A percentile compares a stretch with the other conserved stretches of the same genome.
Evolutionary conservation across 2,329 filamentous ascomycete species (phyloP).

Genomic region (Sarocladium brachiariae): DNA sequence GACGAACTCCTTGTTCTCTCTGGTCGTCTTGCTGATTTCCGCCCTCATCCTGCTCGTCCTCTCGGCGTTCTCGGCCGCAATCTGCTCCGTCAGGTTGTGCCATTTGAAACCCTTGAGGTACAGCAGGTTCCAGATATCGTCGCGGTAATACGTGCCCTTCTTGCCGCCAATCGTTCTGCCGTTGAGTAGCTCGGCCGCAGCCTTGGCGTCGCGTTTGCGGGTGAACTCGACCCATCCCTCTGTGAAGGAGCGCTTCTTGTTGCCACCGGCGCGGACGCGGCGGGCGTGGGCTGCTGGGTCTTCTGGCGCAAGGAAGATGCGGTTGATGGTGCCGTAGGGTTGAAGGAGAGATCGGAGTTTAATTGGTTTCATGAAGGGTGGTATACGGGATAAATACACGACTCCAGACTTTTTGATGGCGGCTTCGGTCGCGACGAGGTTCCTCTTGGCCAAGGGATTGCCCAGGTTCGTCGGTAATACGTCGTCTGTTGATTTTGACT

Average conservation of each 20-base stretch:
- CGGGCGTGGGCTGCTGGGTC: conserved; percentile 58
- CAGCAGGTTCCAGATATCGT: conserved; percentile 79
- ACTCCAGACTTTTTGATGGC: conserved; percentile 70
- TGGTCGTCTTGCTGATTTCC: conserved; percentile 67
- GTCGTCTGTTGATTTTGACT: conserved; percentile 17
- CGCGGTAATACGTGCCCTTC: conserved; percentile 75
- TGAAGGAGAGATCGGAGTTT: conserved; percentile 70
- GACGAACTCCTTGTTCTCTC: conserved; percentile 77
- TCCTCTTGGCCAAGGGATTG: conserved; percentile 55
- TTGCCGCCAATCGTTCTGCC: conserved; percentile 74
- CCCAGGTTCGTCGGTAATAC: conserved; percentile 16
- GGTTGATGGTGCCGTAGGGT: conserved; percentile 68
- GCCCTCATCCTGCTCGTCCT: conserved; percentile 67
- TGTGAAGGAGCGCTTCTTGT: conserved; percentile 74
- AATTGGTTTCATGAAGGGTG: conserved; percentile 80
- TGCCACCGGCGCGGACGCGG: conserved; percentile 66
- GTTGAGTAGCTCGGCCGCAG: conserved; percentile 70
- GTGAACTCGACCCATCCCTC: conserved; percentile 86
- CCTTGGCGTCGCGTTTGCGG: conserved; percentile 68
- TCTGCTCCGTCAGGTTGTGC: conserved; percentile 68
- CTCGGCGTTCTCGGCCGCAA: conserved; percentile 75
- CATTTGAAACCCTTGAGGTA: conserved; percentile 84
- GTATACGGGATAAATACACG: conserved; percentile 75
- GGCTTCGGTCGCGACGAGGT: conserved; percentile 57
- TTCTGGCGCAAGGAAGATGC: conserved; percentile 74